phyloP scores from a whole-genome alignment of 352 stramenopile species.

The Phytopythium aichiense region DNA sequence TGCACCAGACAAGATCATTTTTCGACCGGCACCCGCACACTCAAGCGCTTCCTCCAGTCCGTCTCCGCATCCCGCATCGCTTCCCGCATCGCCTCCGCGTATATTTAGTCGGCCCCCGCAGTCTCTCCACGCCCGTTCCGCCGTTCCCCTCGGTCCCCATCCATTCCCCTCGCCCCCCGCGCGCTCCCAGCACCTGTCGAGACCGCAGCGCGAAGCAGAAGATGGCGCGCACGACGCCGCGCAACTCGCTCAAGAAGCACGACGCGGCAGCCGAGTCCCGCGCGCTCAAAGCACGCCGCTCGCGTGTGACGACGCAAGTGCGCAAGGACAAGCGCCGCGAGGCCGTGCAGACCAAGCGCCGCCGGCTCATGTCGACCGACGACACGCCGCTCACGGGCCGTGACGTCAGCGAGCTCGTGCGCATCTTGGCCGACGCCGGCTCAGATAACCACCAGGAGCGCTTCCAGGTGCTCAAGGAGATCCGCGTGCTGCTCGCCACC shows the following conservation, averaged over 20 bases:
- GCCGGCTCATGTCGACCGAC: conserved; percentile 49
- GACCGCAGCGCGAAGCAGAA: neutral
- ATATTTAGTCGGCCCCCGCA: neutral
- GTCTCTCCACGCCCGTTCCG: neutral
- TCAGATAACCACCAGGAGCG: conserved; percentile 46
- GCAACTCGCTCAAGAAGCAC: conserved; percentile 79
- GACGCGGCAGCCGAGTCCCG: conserved; percentile 53
- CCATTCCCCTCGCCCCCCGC: neutral
- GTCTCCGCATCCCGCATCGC: neutral
- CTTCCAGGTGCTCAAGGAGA: conserved; percentile 69
- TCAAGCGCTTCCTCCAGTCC: neutral
- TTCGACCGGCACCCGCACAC: neutral
- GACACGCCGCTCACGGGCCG: conserved; percentile 44
- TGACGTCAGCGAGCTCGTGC: conserved; percentile 51
- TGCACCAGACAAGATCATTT: conserved; percentile 1
- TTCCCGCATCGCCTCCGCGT: neutral
- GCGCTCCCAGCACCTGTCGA: neutral
- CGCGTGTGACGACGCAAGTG: conserved; percentile 61
- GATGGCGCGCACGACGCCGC: conserved; percentile 37
- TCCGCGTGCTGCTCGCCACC: conserved; percentile 50
- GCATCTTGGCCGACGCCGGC: conserved; percentile 36
- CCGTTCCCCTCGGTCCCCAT: neutral
- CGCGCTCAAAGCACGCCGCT: conserved; percentile 53
- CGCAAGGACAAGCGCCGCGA: conserved; percentile 71
- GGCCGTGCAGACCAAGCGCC: conserved; percentile 63